Conservation (phyloP, 2,329 filamentous ascomycete species). For the Huntiella moniliformis region DNA sequence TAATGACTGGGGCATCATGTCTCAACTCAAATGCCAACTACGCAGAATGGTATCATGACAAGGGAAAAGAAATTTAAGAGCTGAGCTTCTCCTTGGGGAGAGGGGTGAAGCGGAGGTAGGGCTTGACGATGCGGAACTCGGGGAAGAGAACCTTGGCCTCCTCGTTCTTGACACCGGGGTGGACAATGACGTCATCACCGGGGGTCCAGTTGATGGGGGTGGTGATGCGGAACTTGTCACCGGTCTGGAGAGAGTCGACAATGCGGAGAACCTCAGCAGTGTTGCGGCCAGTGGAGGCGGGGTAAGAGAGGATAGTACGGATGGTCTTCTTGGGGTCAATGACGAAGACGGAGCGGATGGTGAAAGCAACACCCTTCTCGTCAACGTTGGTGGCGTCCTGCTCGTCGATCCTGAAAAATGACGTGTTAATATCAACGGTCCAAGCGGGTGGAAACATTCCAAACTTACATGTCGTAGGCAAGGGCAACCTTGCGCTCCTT, state of each 20-base stretch:
- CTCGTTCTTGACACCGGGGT: conserved; percentile 62
- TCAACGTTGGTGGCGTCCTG: conserved; percentile 69
- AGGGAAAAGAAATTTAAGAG: conserved; percentile 14
- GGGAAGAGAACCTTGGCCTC: conserved; percentile 81
- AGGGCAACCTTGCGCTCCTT: conserved; percentile 58
- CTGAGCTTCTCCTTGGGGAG: conserved; percentile 35
- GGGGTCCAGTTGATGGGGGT: conserved; percentile 82
- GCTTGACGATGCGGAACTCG: conserved; percentile 49
- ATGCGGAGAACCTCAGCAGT: conserved; percentile 61
- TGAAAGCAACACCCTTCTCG: conserved; percentile 70
- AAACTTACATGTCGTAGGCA: conserved; percentile 55
- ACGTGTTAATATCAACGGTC: neutral
- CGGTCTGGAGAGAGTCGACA: conserved; percentile 61
- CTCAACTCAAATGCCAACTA: neutral
- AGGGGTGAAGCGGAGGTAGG: conserved; percentile 56
- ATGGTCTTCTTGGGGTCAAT: conserved; percentile 91
- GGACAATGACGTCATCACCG: conserved; percentile 84
- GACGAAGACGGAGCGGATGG: conserved; percentile 86
- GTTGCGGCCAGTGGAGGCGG: conserved; percentile 75
- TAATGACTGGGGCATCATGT: neutral
- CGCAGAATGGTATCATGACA: neutral
- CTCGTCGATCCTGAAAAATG: conserved; percentile 45
- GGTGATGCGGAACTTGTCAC: conserved; percentile 73
- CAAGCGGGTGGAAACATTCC: neutral
- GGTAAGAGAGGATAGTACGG: conserved; percentile 81